phyloP scores from a whole-genome alignment of 2,329 filamentous ascomycete genomes.

The Cytospora piceicola region DNA sequence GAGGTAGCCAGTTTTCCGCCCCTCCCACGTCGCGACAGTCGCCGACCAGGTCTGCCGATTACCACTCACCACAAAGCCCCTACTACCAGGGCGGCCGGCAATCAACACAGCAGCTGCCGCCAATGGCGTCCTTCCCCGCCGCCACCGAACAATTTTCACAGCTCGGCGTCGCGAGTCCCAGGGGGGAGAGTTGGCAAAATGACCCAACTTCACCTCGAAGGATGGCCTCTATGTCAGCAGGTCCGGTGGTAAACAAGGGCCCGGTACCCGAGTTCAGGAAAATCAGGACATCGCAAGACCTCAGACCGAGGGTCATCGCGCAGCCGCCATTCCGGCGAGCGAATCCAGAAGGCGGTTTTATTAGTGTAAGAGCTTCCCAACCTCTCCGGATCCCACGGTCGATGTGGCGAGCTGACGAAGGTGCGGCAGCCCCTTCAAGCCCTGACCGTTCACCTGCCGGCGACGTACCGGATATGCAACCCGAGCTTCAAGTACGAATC shows the following conservation, averaged over 20 bases:
- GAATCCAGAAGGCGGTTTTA: slow-evolving; percentile 96
- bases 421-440: slow-evolving; percentile 81
- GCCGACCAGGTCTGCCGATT: slow-evolving; percentile 70
- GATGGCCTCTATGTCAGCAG: slow-evolving; percentile 51
- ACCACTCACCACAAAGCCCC: slow-evolving; percentile 50
- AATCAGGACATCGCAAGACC: slow-evolving; percentile 70
- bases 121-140: slow-evolving; percentile 70
- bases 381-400: slow-evolving; percentile 6
- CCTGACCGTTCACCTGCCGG: slow-evolving; percentile 87
- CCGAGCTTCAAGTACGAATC: slow-evolving; percentile 98
- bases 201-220: slow-evolving; percentile 64
- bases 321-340: slow-evolving; percentile 92
- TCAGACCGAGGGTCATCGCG: slow-evolving; percentile 80
- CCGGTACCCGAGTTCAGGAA: slow-evolving; percentile 88
- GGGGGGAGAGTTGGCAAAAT: slow-evolving; percentile 56
- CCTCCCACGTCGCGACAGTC: slow-evolving; percentile 70
- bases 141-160: slow-evolving; percentile 74
- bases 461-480: slow-evolving; percentile 98
- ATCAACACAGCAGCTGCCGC: slow-evolving; percentile 68
- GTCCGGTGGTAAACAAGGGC: slow-evolving; percentile 56
- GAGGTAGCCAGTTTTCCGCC: slow-evolving; percentile 56
- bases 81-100: slow-evolving; percentile 57
- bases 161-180: slow-evolving; percentile 68
- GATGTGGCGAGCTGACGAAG: slow-evolving; percentile 22
- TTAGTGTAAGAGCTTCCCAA: slow-evolving; percentile 70